Conservation (phyloP, 371 early-diverging fungal species). For the Lichtheimia ornata region DNA sequence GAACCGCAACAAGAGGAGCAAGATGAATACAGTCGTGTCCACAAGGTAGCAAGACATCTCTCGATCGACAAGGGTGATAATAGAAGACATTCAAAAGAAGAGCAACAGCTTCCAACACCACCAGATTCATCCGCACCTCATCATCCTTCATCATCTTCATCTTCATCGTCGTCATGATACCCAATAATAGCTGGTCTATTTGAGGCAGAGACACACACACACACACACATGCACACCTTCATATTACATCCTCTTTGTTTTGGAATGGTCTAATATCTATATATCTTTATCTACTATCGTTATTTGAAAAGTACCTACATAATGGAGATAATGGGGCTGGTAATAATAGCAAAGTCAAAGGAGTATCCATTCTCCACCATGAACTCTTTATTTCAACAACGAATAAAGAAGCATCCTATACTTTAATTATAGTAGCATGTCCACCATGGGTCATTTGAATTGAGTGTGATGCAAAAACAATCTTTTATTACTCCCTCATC, state of each 20-base stretch:
- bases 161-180: constrained; percentile 13
- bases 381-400: neutral
- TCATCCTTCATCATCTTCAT: constrained; percentile 9
- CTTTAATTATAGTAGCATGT: too few relatives aligned
- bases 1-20: constrained; percentile 1
- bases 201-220: too few relatives aligned
- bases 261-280: too few relatives aligned
- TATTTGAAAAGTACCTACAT: too few relatives aligned
- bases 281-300: too few relatives aligned
- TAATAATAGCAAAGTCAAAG: too few relatives aligned
- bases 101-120: constrained; percentile 24
- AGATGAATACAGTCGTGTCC: constrained; percentile 8
- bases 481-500: neutral
- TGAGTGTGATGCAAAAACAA: neutral
- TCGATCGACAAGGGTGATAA: constrained; percentile 20
- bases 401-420: neutral
- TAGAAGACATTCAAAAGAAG: neutral
- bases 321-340: too few relatives aligned
- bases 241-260: too few relatives aligned
- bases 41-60: constrained; percentile 19
- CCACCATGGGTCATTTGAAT: neutral
- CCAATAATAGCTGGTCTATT: constrained; percentile 1
- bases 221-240: too few relatives aligned
- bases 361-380: neutral
- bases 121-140: constrained; percentile 24